Evolutionary conservation across 2,329 filamentous ascomycete species (phyloP), one percentile per base, ranked within the genome.

Genomic region (Botryosphaeria dothidea): DNA sequence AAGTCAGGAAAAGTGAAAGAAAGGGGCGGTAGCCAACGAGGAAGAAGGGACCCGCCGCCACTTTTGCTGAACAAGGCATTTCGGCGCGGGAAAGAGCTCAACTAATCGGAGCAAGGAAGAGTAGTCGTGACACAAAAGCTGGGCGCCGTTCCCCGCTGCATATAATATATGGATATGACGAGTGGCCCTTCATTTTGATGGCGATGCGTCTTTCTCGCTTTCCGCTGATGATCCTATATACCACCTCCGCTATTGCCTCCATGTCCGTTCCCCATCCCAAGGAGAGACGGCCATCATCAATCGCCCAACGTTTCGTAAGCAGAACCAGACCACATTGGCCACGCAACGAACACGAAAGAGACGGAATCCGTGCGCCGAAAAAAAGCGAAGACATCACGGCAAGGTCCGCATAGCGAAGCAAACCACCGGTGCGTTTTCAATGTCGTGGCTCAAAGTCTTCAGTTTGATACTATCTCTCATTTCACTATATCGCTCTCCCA

Each of bases 171-270:
- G 25, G n/a, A 46, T 41, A 60, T 45, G 38, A 34, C 56, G 41
- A 46, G 38, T 60, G 38, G 41, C 56, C 56, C 38, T 60, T 46
- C 54, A 58, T 45, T 60, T 34, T 45, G 56, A 60, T 34, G 56
- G 41, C 3, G 56, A 60, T 60, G 56, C 56, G 56, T 31, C 41
- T 46, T 60, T 60, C 34, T 46, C 27, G 8, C 41, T 46, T 45
- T 9, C 38, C 36, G 9, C 29, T 60, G 56, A 31, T 60, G 38
- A 60, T 60, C 56, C 41, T 31, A 46, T 58, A 45, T 60, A 48
- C 46, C 19, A 34, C 56, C 21, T 34, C 38, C 41, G 38, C 56
- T 60, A 60, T 60, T 60, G 56, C 13, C 25, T 17, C 31, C 56
- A 60, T 23, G 56, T n/a, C 56, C 41, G 25, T 34, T 34, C 38